phyloP scores from a whole-genome alignment of 345 rosid genomes.

The Linum tenue region DNA sequence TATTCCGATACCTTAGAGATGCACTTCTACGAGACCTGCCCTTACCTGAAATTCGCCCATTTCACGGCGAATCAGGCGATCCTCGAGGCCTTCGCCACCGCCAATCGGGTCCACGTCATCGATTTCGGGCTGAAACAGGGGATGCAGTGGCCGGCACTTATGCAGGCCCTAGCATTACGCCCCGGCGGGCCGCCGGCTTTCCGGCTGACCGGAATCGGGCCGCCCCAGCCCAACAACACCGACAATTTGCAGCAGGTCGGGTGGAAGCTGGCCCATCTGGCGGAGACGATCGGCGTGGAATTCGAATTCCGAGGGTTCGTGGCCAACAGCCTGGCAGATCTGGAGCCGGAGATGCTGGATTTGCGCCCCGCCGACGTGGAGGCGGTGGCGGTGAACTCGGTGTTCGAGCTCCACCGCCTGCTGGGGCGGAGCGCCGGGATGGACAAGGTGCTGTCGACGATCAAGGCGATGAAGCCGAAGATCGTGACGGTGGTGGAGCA shows the following conservation, averaged over 20 bases:
- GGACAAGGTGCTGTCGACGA: slow-evolving; percentile 17
- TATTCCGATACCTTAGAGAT: slow-evolving; percentile 55
- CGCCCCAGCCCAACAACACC: slow-evolving; percentile 21
- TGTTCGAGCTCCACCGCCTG: slow-evolving; percentile 29
- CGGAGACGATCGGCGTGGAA: slow-evolving; percentile 22
- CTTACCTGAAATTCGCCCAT: slow-evolving; percentile 79
- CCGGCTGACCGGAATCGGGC: slow-evolving; percentile 5
- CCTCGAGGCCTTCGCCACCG: slow-evolving; percentile 24
- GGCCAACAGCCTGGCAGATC: slow-evolving; percentile 25
- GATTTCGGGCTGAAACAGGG: slow-evolving; percentile 30
- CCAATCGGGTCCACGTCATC: slow-evolving; percentile 22
- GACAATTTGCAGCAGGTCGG: slow-evolving; percentile 28
- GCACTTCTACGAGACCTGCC: slow-evolving; percentile 80
- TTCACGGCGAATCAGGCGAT: slow-evolving; percentile 85
- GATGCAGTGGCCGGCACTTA: slow-evolving; percentile 30
- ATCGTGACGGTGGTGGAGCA: slow-evolving; percentile 28
- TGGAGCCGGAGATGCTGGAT: slow-evolving; percentile 22
- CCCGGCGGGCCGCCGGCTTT: slow-evolving; percentile 1
- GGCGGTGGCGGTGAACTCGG: slow-evolving; percentile 25
- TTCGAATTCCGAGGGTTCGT: slow-evolving; percentile 29
- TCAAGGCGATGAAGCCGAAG: slow-evolving; percentile 27
- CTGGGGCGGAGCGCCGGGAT: slow-evolving; percentile 19
- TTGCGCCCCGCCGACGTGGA: slow-evolving; percentile 20
- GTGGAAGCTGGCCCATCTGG: slow-evolving; percentile 25
- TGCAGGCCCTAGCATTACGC: slow-evolving; percentile 14